Base-by-base conservation (phyloP, 345 rosid species). In the Iberis pinnata region DNA sequence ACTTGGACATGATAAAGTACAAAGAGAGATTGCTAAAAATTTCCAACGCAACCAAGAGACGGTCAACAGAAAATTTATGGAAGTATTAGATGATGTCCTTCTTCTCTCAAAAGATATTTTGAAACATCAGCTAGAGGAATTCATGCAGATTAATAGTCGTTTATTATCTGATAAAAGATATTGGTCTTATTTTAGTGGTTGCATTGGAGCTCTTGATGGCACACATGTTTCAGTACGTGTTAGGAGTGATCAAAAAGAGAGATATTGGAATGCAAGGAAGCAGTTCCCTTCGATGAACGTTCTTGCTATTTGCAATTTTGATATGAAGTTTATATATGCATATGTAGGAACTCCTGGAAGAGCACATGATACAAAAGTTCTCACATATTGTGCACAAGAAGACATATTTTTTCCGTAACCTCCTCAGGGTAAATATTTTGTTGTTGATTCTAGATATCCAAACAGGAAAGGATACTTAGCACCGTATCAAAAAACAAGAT, bases 341-440 rank as follows among this genome's bases (percentile, higher is more conserved):
- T 38, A 53, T 3, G 33, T 38, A 1, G 45, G 45, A 2, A 53
- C 45, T 8, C 58, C 45, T 0, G 6, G 19, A 0, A 38, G 45
- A 38, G 45, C 35, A 38, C 58, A 53, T 53, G 45, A 37, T 53
- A 38, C 58, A 9, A 53, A 53, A 37, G 32, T 53, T 22, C 22
- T 49, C 7, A 49, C 25, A n/a, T n/a, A n/a, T n/a, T 31, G 29
- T 49, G 39, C 53, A 1, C 35, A 38, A 20, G 7, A 6, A 13
- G 45, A 53, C 35, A 15, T 1, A 12, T 53, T 38, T 7, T 36
- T 53, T 25, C 35, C 7, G 3, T 12, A 2, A 32, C 55, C 27
- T 32, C 40, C 16, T 0, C 15, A 49, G 18, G 27, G 25, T 7
- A 31, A 15, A 49, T 49, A 31, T 29, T 49, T 49, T 31, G 54